Evolutionary conservation across 2,329 filamentous ascomycete genomes (phyloP).

Genomic region (Pestalotiopsis sp.): DNA sequence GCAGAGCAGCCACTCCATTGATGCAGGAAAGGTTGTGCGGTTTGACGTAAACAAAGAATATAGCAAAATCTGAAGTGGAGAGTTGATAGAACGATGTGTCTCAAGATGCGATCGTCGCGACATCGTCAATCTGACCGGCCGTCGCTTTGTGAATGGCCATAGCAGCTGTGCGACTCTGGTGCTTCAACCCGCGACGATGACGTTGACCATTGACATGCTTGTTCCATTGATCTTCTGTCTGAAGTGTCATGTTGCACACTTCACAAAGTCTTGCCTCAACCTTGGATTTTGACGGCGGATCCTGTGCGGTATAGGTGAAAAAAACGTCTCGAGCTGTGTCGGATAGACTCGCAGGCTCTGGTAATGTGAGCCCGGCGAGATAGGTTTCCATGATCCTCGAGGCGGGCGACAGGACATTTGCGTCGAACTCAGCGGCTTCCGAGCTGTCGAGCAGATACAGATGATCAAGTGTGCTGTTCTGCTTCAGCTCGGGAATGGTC

Average conservation of each 20-base stretch:
- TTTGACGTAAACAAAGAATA: too few species aligned
- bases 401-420: slow-evolving; percentile 67
- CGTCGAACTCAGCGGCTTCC: slow-evolving; percentile 61
- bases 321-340: slow-evolving; percentile 56
- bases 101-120: neutral
- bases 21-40: too few species aligned
- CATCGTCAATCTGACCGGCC: neutral
- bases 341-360: slow-evolving; percentile 50
- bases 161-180: slow-evolving; percentile 29
- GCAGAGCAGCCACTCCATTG: neutral
- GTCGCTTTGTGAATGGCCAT: slow-evolving; percentile 17
- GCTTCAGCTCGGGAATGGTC: slow-evolving; percentile 68
- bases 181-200: slow-evolving; percentile 33
- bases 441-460: slow-evolving; percentile 85
- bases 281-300: slow-evolving; percentile 48
- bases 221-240: slow-evolving; percentile 56
- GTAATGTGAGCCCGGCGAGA: slow-evolving; percentile 57
- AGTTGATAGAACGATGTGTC: neutral
- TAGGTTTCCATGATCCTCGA: slow-evolving; percentile 63
- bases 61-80: too few species aligned
- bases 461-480: slow-evolving; percentile 52
- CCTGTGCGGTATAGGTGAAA: slow-evolving; percentile 56
- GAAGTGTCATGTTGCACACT: slow-evolving; percentile 65
- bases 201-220: slow-evolving; percentile 45
- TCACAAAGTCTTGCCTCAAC: slow-evolving; percentile 62